Evolutionary conservation across 2,329 filamentous ascomycete species (phyloP), one percentile per base, ranked within the genome.

Genomic region (Balansia obtecta): DNA sequence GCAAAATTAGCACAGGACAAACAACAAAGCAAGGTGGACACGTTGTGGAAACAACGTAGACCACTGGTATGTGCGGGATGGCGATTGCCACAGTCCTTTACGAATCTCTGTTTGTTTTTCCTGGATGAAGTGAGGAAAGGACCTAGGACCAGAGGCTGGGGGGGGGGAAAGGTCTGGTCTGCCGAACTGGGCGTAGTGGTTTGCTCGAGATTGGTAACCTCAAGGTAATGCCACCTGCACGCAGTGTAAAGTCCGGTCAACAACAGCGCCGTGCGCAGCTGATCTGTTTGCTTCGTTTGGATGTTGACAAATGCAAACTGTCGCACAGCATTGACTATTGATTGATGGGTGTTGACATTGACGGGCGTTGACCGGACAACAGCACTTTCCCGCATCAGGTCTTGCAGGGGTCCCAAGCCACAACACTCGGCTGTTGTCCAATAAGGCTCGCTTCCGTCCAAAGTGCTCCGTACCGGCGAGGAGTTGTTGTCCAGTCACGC

Each of bases 1-100:
- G 64, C 34, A 12, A 37, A 4, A 27, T 27, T 27, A 44, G n/a
- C 22, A 13, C 16, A 10, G 47, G 33, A 39, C 38, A 38, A 30
- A 48, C 48, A 48, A 50, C 30, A 16, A 42, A 13, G 12, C 37
- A 40, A 47, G 11, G 30, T 10, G 15, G 27, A 41, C 7, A 34
- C 12, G 32, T 13, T 32, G 41, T 13, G 47, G 13, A 15, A 20
- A 38, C 30, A 11, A 37, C 13, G 13, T 38, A 16, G 20, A 50
- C 9, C 20, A 39, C 10, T 38, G 40, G 40, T 20, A 49, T 37
- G 46, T 15, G 15, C 3, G 39, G 16, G n/a, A 48, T 48, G 22
- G 16, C 30, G 16, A 39, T 33, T 37, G 12, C 46, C 27, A 34
- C 27, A 16, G 13, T 12, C 16, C 38, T 15, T n/a, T 16, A 18